Evolutionary conservation across 257 asterid genomes (phyloP), one percentile per base, ranked within the genome.

Genomic region (Primulina huaijiensis): DNA sequence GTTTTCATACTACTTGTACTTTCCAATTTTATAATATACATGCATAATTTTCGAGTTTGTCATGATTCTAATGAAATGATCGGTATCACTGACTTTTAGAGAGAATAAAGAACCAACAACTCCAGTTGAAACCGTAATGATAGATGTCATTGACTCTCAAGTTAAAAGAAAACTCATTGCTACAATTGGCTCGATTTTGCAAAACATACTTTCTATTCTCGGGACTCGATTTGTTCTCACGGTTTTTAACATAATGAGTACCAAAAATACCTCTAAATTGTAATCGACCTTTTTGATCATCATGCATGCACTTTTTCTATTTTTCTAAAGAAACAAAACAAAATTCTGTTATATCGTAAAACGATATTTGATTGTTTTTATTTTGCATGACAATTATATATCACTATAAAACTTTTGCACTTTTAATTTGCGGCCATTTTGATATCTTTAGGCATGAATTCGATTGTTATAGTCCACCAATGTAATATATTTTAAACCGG

Each of bases 101-200:
- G 96, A 97, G 34, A 92, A 65, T 71, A 89, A 82, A 64, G 95
- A 88, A 66, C 79, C 97, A 19, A 96, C 96, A 60, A 97, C 98
- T 35, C 66, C 85, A 60, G 96, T 80, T 9, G 98, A 92, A 68
- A 84, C 89, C 0, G 77, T 88, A 17, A 74, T 96, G 6, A 88
- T 92, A 83, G 89, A 83, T 65, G 90, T 81, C 30, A 79, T 92
- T 23, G 73, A 71, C 31, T 74, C 85, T 27, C 79, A 82, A 62
- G 82, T 80, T 11, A 92, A 92, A 68, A 84, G 90, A 72, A 74
- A 78, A 40, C 77, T 92, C 19, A 90, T 90, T 31, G 80, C 80
- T 0, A 77, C 85, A 2, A 69, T 90, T 59, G 96, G 97, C 27
- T 34, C 73, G 0, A 87, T 88, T 75, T 84, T 89, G 27, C 38